These are phyloP conservation scores for Phytophthora rubi DNA, from an alignment of 352 stramenopile genomes.

Conservation along the genomic window DNA sequence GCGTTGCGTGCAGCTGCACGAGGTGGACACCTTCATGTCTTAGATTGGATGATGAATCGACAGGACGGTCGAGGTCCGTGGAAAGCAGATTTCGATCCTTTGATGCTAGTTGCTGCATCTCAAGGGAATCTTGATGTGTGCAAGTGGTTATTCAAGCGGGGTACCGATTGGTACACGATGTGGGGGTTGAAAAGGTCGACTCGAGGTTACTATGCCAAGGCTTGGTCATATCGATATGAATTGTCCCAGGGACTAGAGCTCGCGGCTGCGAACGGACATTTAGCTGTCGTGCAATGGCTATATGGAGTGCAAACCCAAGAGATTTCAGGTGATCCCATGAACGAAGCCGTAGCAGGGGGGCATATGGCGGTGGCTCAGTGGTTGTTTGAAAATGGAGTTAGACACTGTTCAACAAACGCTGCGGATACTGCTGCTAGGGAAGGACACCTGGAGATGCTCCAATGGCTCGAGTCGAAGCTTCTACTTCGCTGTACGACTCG, in stretches of 20 bases:
- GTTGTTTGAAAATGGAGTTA: too few relatives aligned
- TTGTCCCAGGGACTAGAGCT: neutral
- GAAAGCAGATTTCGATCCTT: slow-evolving; percentile 1
- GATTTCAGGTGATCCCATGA: neutral
- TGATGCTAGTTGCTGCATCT: neutral
- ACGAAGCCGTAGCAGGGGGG: too few relatives aligned
- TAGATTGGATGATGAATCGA: neutral
- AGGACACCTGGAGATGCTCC: neutral
- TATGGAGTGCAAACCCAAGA: neutral
- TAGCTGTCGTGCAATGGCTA: neutral
- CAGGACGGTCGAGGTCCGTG: neutral
- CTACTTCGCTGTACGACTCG: neutral
- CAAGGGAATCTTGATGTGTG: neutral
- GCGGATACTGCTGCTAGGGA: too few relatives aligned
- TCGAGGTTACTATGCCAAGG: neutral
- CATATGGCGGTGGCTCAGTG: too few relatives aligned
- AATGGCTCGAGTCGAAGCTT: neutral
- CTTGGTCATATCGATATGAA: neutral
- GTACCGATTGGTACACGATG: neutral
- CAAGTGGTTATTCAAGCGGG: neutral
- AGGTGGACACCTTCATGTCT: slow-evolving; percentile 2
- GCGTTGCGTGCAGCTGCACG: neutral
- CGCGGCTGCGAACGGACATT: neutral
- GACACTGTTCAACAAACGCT: too few relatives aligned
- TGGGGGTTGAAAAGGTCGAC: neutral